A percentile compares a stretch with the other conserved stretches of the same genome.
Conservation (phyloP, 257 asterid genomes). For the Jacaranda copaia region DNA sequence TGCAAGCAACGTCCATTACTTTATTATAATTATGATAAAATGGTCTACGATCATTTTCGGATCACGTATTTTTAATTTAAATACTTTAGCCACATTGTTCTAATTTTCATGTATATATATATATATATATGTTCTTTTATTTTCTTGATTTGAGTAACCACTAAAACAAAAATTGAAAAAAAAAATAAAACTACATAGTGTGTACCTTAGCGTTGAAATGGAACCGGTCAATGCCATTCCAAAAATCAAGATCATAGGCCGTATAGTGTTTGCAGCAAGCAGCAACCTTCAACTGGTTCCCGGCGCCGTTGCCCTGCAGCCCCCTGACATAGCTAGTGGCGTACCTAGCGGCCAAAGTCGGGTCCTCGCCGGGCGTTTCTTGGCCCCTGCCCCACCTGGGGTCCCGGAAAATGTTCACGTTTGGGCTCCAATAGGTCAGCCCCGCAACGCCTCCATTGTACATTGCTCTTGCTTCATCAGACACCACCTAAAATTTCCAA, state of each 20-base stretch:
- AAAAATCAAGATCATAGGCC: conserved; percentile 83
- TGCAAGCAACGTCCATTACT: conserved; percentile 40
- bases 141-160: neutral
- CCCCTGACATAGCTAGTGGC: conserved; percentile 78
- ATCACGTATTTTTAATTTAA: too few species aligned
- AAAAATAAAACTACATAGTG: neutral
- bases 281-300: conserved; percentile 68
- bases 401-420: conserved; percentile 88
- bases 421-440: conserved; percentile 91
- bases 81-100: too few species aligned
- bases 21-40: neutral
- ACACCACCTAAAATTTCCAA: conserved; percentile 61
- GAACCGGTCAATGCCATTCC: conserved; percentile 79
- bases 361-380: conserved; percentile 95
- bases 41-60: neutral
- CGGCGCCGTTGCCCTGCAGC: conserved; percentile 61
- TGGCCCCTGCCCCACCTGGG: conserved; percentile 95
- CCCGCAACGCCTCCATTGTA: conserved; percentile 88
- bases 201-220: conserved; percentile 85
- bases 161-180: neutral
- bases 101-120: too few species aligned
- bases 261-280: conserved; percentile 95
- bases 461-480: conserved; percentile 93
- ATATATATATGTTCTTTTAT: neutral
- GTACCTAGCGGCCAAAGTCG: conserved; percentile 60